Conservation (phyloP, 306 rosid genomes). For the Cucurbita pepo region DNA sequence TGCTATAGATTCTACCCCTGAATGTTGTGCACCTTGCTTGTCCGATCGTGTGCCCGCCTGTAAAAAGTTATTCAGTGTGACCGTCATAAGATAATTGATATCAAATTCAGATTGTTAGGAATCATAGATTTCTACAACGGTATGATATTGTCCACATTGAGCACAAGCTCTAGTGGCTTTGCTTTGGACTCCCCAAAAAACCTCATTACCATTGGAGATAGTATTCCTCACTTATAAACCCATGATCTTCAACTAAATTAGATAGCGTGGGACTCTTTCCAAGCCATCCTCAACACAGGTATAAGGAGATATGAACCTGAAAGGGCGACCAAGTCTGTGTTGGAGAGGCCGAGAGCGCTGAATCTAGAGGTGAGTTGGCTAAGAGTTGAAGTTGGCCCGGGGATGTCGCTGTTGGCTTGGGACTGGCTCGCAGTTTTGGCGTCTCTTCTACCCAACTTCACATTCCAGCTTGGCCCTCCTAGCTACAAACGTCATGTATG, state of each 20-base stretch:
- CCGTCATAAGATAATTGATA: neutral
- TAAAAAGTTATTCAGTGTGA: neutral
- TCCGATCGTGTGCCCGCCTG: slow-evolving; percentile 79
- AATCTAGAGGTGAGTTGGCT: slow-evolving; percentile 47
- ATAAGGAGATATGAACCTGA: slow-evolving; percentile 26
- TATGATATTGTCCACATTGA: too few relatives aligned
- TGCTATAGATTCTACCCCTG: slow-evolving; percentile 40
- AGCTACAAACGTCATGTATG: slow-evolving; percentile 20
- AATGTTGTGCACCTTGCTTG: slow-evolving; percentile 64
- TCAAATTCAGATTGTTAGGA: too few relatives aligned
- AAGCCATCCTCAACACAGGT: too few relatives aligned
- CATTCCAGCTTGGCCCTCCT: slow-evolving; percentile 73
- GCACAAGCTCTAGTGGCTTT: too few relatives aligned
- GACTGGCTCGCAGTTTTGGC: slow-evolving; percentile 43
- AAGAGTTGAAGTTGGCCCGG: slow-evolving; percentile 50
- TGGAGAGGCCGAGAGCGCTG: slow-evolving; percentile 53
- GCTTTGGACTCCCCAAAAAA: too few relatives aligned
- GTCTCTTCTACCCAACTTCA: slow-evolving; percentile 83
- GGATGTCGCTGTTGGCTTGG: slow-evolving; percentile 61
- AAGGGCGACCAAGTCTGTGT: slow-evolving; percentile 62
- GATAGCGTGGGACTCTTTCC: too few relatives aligned
- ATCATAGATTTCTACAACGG: too few relatives aligned
- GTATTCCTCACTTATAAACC: too few relatives aligned
- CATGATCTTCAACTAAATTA: too few relatives aligned
- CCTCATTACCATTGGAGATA: too few relatives aligned